Evolutionary conservation across 768 basidiomycete genomes (phyloP).

Genomic region (Coprinopsis cinerea): DNA sequence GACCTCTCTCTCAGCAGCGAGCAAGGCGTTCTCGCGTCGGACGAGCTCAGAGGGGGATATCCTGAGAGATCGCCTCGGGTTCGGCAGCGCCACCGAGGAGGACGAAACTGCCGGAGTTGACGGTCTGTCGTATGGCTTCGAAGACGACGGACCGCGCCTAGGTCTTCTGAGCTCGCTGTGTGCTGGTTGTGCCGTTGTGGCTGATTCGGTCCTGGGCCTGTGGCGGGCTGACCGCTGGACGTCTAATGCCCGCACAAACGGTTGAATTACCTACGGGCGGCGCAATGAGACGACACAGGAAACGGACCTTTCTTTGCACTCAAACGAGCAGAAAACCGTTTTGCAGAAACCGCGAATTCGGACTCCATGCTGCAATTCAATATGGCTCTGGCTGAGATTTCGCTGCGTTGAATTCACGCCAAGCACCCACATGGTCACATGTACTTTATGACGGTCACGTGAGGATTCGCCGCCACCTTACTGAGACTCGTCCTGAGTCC

Average conservation of each 20-base stretch:
- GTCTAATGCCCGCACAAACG: background rate
- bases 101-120: background rate
- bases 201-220: background rate
- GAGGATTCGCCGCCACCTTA: background rate
- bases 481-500: background rate
- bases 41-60: conserved; percentile 35
- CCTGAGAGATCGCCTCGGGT: conserved; percentile 27
- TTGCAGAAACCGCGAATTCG: background rate
- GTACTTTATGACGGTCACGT: background rate
- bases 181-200: background rate
- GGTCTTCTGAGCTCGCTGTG: background rate
- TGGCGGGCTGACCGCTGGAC: background rate
- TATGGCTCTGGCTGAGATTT: background rate
- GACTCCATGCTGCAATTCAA: background rate
- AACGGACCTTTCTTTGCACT: conserved; percentile 5
- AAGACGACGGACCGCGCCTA: background rate
- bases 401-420: background rate
- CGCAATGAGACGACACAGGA: background rate
- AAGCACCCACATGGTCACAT: background rate
- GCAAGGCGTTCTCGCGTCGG: conserved; percentile 29
- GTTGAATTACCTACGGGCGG: background rate
- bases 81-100: background rate
- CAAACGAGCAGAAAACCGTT: conserved; percentile 1
- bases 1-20: conserved; percentile 35
- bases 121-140: conserved; percentile 14